Base-by-base conservation (phyloP, 805 yeast genomes). In the Komagataella ulmi region DNA sequence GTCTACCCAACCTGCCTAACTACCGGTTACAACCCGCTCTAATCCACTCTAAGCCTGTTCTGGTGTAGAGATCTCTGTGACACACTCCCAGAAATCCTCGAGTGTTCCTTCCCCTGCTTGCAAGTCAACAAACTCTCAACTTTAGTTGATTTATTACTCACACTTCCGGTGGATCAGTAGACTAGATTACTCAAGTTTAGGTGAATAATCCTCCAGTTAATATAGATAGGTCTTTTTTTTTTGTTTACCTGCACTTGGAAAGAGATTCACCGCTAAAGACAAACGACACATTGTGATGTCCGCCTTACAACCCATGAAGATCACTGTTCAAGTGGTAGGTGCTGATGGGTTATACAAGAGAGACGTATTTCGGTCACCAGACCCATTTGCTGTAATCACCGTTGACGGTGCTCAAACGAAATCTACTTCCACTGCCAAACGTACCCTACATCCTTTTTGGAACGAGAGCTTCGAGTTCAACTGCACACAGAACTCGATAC, bases 401-500 rank as follows among this genome's bases (percentile, higher is more conserved):
- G 90, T 93, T n/a, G 99, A 93, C 66, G 98, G 98, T 3, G 82
- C 87, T 18, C 99, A 93, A 65, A 93, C 98, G 1, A 88, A 88
- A 63, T 85, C 97, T 17, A 93, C 99, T 1, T 81, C 88, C 50
- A 93, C 96, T 43, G 93, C 95, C 30, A 88, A 88, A 62, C 89
- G 88, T 68, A 93, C 98, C 2, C 72, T 91, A 59, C 88, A 93
- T 62, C 99, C 99, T 8, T 93, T 90, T 69, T 93, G 99, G 99
- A 90, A 93, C 68, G 97, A 93, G 68, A 72, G 85, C 2, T 93
- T 91, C 62, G 78, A 79, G 52, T 89, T 93, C 67, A 74, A 81
- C 54, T 85, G 83, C 45, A 77, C 74, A 50, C 95, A 86, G 61
- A 85, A 85, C 61, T 85, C 95, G 7, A 86, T 90, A 47, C 72